A percentile compares a stretch with the other conserved stretches of the same genome.
phyloP scores from a whole-genome alignment of 2,329 filamentous ascomycete genomes.

The Laburnicola sp. region DNA sequence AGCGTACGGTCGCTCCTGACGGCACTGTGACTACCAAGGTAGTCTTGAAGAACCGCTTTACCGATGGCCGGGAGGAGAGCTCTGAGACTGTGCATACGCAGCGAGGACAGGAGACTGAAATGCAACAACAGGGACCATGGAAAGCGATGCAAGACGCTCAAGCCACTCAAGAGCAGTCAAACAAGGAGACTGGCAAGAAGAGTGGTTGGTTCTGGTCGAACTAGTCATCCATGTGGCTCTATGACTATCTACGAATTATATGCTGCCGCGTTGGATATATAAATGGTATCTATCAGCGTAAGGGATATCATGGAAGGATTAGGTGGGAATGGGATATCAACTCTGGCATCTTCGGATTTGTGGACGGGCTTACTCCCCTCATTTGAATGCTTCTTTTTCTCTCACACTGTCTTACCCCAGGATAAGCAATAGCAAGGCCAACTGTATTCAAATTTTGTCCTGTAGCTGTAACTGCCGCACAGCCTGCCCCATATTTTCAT shows the following conservation, averaged over 20 bases:
- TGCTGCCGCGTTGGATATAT: background rate
- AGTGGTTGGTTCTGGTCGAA: constrained; percentile 42
- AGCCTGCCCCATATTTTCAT: background rate
- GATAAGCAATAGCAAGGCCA: no score
- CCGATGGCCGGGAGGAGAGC: constrained; percentile 63
- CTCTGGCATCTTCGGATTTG: background rate
- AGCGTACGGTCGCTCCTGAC: constrained; percentile 58
- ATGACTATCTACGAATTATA: background rate
- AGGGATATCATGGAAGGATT: background rate
- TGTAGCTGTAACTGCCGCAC: constrained; percentile 6
- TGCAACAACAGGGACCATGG: constrained; percentile 17
- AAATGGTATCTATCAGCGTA: background rate
- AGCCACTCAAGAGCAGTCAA: constrained; percentile 2
- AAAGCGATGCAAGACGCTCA: constrained; percentile 16
- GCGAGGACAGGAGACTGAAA: constrained; percentile 25
- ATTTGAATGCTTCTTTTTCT: background rate
- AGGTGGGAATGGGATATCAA: background rate
- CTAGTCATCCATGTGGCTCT: constrained; percentile 2
- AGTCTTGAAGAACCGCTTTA: constrained; percentile 61
- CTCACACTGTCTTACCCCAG: no score
- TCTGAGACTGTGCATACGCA: constrained; percentile 58
- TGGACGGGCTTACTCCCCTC: background rate
- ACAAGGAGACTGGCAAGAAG: constrained; percentile 16
- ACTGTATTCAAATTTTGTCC: no score
- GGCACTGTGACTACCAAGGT: constrained; percentile 62